Percentiles rank a stretch among this genome's conserved stretches.
These are phyloP conservation scores for Cephalotrichum gorgonifer DNA, from an alignment of 2,329 filamentous ascomycete species.

Conservation along the genomic window DNA sequence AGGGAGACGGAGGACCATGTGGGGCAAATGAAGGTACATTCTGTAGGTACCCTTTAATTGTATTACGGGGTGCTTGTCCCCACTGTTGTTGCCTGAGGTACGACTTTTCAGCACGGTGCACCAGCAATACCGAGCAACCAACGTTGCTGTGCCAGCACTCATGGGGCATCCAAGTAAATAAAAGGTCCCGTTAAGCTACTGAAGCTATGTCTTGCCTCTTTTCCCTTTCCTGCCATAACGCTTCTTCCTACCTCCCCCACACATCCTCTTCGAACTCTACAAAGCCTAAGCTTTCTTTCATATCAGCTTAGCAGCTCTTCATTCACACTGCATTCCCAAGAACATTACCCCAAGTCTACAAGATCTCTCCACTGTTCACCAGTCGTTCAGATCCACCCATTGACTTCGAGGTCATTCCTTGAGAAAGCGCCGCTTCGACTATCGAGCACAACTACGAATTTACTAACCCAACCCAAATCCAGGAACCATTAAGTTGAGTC, in stretches of 20 bases:
- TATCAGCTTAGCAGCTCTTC: conserved; percentile 11
- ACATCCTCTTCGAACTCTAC: conserved; percentile 5
- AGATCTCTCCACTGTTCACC: conserved; percentile 35
- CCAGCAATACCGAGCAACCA: conserved; percentile 11
- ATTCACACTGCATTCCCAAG: conserved; percentile 19
- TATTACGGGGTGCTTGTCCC: too few relatives aligned
- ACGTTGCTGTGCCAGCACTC: conserved; percentile 9
- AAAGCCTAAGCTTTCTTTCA: conserved; percentile 11
- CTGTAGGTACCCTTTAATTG: too few relatives aligned
- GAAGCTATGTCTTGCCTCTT: conserved; percentile 9
- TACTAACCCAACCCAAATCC: conserved; percentile 34
- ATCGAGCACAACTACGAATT: conserved; percentile 34
- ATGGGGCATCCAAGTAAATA: conserved; percentile 34
- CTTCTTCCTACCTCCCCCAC: conserved; percentile 9
- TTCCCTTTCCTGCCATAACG: conserved; percentile 11
- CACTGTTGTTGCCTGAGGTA: background rate
- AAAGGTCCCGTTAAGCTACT: conserved; percentile 18
- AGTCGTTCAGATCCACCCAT: conserved; percentile 36
- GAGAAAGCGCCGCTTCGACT: conserved; percentile 31
- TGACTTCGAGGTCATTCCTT: conserved; percentile 31
- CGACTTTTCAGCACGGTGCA: background rate
- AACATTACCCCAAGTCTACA: conserved; percentile 26
- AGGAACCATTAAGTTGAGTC: conserved; percentile 50
- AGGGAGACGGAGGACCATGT: background rate
- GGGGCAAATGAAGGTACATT: background rate